Percentiles rank a stretch among this genome's conserved stretches.
Evolutionary conservation across 352 stramenopile genomes (phyloP).

Genomic region (Poterioochromonas sp.): DNA sequence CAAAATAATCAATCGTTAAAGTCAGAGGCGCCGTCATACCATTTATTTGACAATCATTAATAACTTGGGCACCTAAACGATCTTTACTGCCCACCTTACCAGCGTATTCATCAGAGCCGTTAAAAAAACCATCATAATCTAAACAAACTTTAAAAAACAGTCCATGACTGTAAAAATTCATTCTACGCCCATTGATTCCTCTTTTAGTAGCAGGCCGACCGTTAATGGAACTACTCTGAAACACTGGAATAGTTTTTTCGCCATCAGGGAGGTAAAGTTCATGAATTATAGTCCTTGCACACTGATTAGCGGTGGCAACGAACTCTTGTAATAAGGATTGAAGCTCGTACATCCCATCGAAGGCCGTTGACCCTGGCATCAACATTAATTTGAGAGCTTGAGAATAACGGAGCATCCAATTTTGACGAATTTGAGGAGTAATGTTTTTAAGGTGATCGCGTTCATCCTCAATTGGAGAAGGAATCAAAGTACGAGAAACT

Average conservation of each 20-base stretch:
- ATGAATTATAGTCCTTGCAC: conserved; percentile 63
- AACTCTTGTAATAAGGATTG: conserved; percentile 70
- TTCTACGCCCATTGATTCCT: conserved; percentile 63
- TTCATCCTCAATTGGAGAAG: background rate
- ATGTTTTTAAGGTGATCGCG: background rate
- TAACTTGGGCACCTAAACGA: conserved; percentile 60
- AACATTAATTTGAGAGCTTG: background rate
- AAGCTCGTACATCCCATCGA: background rate
- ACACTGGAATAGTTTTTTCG: conserved; percentile 55
- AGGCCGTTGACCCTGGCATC: background rate
- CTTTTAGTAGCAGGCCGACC: background rate
- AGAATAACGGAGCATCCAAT: background rate
- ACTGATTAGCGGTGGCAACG: conserved; percentile 56
- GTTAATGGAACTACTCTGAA: background rate
- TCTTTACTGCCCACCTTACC: conserved; percentile 71
- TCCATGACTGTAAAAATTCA: conserved; percentile 65
- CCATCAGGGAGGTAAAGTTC: conserved; percentile 62
- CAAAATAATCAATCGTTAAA: conserved; percentile 70
- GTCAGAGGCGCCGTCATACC: conserved; percentile 48
- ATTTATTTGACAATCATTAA: conserved; percentile 43
- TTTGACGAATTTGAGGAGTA: background rate
- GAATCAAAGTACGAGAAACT: background rate
- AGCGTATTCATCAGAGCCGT: conserved; percentile 70
- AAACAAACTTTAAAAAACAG: conserved; percentile 75
- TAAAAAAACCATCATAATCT: conserved; percentile 77